Percentiles rank a stretch among this genome's conserved stretches.
Conservation (phyloP, 495 filamentous ascomycete genomes). For the Bombardia bombarda region DNA sequence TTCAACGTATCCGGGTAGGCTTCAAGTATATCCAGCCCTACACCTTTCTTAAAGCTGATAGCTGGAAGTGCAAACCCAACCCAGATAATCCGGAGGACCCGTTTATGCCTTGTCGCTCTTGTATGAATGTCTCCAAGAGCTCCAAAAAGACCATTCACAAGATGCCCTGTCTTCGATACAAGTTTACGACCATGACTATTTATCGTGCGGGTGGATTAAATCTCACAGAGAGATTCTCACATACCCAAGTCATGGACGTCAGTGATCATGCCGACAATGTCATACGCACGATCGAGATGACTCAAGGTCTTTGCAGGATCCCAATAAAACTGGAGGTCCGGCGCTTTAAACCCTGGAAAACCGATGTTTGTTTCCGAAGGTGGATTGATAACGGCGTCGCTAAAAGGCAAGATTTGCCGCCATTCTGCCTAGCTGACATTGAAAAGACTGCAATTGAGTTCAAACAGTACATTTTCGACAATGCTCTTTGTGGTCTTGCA, state of each 20-base stretch:
- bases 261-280: slow-evolving; percentile 15
- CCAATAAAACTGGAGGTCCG: slow-evolving; percentile 27
- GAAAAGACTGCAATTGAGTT: slow-evolving; percentile 23
- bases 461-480: slow-evolving; percentile 19
- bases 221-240: slow-evolving; percentile 31
- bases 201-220: slow-evolving; percentile 24
- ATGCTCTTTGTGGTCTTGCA: slow-evolving; percentile 14
- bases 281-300: slow-evolving; percentile 21
- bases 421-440: slow-evolving; percentile 30
- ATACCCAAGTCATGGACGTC: slow-evolving; percentile 30
- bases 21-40: too few species aligned
- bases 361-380: slow-evolving; percentile 22
- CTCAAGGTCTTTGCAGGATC: slow-evolving; percentile 19
- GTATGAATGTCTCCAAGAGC: slow-evolving; percentile 22
- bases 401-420: slow-evolving; percentile 14
- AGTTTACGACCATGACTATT: slow-evolving; percentile 25
- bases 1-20: slow-evolving; percentile 33
- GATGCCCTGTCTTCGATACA: slow-evolving; percentile 32
- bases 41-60: background rate
- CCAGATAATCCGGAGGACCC: slow-evolving; percentile 20
- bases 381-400: slow-evolving; percentile 17
- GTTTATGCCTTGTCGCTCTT: slow-evolving; percentile 27
- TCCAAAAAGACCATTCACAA: slow-evolving; percentile 39
- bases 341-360: slow-evolving; percentile 20
- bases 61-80: slow-evolving; percentile 13